These are phyloP conservation scores for Chytriomyces confervae DNA, from an alignment of 192 early-diverging fungal species.

Conservation along the genomic window DNA sequence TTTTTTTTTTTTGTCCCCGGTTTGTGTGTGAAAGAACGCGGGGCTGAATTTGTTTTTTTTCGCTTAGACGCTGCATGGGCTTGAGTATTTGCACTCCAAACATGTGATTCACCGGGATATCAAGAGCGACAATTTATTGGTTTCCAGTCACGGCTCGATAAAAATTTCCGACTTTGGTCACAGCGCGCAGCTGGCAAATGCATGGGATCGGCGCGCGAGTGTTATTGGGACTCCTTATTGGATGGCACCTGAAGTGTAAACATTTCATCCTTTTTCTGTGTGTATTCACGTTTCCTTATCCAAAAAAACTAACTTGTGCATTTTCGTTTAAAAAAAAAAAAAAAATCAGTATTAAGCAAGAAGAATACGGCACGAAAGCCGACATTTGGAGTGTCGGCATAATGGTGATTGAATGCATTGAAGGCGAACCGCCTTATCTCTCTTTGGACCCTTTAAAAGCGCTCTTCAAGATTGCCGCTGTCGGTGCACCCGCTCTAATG, in stretches of 20 bases:
- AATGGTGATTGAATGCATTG: constrained; percentile 63
- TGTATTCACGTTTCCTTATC: no score
- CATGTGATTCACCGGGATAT: constrained; percentile 93
- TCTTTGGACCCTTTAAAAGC: constrained; percentile 79
- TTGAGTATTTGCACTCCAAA: constrained; percentile 79
- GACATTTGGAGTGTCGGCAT: constrained; percentile 68
- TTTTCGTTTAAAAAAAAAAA: no score
- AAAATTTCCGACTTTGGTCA: constrained; percentile 83
- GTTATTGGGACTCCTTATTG: constrained; percentile 93
- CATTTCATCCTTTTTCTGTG: neutral
- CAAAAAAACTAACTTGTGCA: no score
- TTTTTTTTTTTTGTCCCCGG: neutral
- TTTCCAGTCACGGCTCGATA: constrained; percentile 49
- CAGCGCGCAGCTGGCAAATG: constrained; percentile 78
- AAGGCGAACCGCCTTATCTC: constrained; percentile 66
- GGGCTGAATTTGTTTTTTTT: neutral
- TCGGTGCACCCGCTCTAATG: constrained; percentile 88
- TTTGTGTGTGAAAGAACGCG: neutral
- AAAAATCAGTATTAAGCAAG: constrained; percentile 32
- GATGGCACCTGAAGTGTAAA: constrained; percentile 37
- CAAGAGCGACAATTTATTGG: constrained; percentile 78
- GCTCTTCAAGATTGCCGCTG: constrained; percentile 76
- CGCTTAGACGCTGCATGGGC: constrained; percentile 68
- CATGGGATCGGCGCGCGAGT: constrained; percentile 77
- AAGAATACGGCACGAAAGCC: constrained; percentile 53